These are phyloP conservation scores for Thinopyrum elongatum DNA, from an alignment of 176 grass and related monocot genomes.

Conservation along the genomic window DNA sequence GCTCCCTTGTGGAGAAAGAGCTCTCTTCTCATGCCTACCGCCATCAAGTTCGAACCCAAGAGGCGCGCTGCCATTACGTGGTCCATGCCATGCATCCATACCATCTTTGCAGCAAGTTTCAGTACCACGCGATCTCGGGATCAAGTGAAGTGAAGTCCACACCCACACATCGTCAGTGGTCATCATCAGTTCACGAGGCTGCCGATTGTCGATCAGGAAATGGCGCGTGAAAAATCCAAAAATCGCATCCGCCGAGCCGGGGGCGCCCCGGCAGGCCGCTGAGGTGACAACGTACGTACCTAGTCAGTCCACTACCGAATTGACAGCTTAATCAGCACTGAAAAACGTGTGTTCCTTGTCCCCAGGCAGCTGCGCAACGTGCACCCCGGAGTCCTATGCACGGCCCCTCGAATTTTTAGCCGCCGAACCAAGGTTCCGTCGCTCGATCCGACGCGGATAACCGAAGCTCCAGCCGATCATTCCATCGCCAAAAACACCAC, in stretches of 20 bases:
- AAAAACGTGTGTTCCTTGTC: background rate
- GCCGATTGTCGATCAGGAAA: too few relatives aligned
- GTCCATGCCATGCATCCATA: background rate
- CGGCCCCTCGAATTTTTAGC: background rate
- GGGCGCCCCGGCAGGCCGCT: background rate
- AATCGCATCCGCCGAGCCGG: too few relatives aligned
- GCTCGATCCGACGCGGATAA: slow-evolving; percentile 44
- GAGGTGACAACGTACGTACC: background rate
- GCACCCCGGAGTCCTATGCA: background rate
- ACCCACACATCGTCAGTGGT: background rate
- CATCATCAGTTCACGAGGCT: background rate
- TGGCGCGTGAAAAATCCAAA: too few relatives aligned
- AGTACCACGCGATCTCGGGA: background rate
- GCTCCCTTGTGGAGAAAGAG: background rate
- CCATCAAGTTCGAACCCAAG: background rate
- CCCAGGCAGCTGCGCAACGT: background rate
- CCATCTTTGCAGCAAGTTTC: background rate
- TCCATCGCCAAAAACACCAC: background rate
- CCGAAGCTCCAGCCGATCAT: background rate
- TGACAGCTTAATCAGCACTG: background rate
- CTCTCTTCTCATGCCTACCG: too few relatives aligned
- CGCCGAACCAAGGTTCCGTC: background rate
- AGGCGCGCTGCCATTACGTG: background rate
- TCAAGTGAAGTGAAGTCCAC: background rate
- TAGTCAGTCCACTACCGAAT: background rate